phyloP scores from a whole-genome alignment of 2,329 filamentous ascomycete species.

The Tolypocladium tundrense region DNA sequence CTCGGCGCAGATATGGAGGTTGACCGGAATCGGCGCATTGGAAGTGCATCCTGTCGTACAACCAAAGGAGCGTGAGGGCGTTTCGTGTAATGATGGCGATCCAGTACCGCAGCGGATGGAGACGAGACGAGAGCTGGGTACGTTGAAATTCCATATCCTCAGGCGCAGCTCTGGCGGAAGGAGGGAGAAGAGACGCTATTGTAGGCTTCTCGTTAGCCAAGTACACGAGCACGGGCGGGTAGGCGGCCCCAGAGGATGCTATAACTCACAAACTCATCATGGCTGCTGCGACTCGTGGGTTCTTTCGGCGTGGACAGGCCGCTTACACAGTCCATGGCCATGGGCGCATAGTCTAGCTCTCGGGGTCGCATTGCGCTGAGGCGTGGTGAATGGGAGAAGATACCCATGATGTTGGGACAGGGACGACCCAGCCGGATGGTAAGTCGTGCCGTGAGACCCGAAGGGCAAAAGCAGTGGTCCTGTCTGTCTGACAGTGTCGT shows the following conservation, averaged over 20 bases:
- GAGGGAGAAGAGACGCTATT: constrained; percentile 28
- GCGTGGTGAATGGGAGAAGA: constrained; percentile 1
- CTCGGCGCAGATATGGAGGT: constrained; percentile 35
- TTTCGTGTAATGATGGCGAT: constrained; percentile 13
- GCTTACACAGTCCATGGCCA: constrained; percentile 3
- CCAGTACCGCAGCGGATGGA: constrained; percentile 28
- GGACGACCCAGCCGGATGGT: neutral
- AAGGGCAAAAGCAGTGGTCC: neutral
- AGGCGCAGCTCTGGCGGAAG: constrained; percentile 37
- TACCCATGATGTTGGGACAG: neutral
- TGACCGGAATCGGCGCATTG: constrained; percentile 28
- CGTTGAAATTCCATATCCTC: constrained; percentile 35
- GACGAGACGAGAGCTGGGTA: constrained; percentile 32
- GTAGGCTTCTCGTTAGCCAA: neutral
- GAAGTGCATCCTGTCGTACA: constrained; percentile 28
- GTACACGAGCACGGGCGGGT: neutral
- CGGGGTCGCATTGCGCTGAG: neutral
- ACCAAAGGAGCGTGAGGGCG: constrained; percentile 2
- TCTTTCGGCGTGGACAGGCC: neutral
- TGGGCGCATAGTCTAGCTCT: neutral
- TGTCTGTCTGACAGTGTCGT: neutral
- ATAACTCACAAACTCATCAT: neutral
- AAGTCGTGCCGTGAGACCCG: neutral
- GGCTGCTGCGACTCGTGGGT: neutral
- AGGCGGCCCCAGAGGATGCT: neutral